Evolutionary conservation across 2,329 filamentous ascomycete species (phyloP).

Genomic region (Alternaria panax): DNA sequence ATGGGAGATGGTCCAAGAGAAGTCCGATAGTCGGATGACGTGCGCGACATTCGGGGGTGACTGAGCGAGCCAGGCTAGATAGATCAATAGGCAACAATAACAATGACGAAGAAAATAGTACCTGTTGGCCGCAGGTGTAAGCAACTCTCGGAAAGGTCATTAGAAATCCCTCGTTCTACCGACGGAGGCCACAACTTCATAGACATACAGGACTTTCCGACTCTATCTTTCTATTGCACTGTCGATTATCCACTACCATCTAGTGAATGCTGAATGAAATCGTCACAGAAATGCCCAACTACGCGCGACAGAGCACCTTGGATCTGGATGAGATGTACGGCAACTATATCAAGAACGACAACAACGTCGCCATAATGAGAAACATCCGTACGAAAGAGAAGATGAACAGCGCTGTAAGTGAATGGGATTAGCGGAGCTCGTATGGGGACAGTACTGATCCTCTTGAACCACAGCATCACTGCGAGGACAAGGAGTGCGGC

Average conservation of each 20-base stretch:
- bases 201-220: not conserved
- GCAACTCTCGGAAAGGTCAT: not conserved
- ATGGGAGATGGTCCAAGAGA: not conserved
- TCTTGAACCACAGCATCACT: constrained; percentile 8
- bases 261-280: not conserved
- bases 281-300: constrained; percentile 7
- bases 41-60: not conserved
- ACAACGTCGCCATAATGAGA: not conserved
- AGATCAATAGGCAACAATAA: not conserved
- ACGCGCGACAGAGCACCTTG: constrained; percentile 6
- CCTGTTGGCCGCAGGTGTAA: not conserved
- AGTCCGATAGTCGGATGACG: not conserved
- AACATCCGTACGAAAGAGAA: constrained; percentile 9
- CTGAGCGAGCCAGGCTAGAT: not conserved
- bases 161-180: not conserved
- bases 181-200: not conserved
- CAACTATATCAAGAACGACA: not conserved
- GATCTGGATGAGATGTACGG: constrained; percentile 11
- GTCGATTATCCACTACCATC: not conserved
- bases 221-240: not conserved
- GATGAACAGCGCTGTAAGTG: constrained; percentile 4
- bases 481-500: constrained; percentile 10
- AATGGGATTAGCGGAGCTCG: too few species aligned
- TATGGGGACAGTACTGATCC: not conserved
- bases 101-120: not conserved